Conservation (phyloP, 768 basidiomycete genomes). For the Rhodotorula paludigena region DNA sequence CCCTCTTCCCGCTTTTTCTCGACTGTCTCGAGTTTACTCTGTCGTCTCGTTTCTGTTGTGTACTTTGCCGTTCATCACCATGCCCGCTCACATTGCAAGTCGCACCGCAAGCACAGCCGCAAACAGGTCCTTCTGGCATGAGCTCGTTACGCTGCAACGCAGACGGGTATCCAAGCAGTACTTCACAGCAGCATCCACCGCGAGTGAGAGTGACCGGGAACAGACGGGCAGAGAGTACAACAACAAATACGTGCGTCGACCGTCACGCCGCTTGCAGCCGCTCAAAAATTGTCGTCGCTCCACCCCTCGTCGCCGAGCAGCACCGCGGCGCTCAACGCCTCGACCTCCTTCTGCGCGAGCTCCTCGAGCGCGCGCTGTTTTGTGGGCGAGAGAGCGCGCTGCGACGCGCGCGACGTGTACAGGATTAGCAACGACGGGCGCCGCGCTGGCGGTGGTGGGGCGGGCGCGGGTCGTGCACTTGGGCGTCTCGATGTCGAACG, state of each 20-base stretch:
- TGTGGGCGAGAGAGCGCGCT: background rate
- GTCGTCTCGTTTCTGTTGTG: too few relatives aligned
- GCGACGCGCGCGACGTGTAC: background rate
- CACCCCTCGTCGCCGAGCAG: background rate
- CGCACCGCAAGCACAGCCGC: too few relatives aligned
- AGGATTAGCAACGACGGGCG: background rate
- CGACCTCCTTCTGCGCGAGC: background rate
- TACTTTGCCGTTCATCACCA: too few relatives aligned
- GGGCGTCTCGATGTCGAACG: slow-evolving; percentile 96
- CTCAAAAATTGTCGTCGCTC: slow-evolving; percentile 6
- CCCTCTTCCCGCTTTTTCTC: too few relatives aligned
- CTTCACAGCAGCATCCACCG: too few relatives aligned
- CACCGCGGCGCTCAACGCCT: background rate
- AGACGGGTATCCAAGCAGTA: too few relatives aligned
- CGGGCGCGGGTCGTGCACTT: too few relatives aligned
- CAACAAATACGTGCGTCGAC: background rate
- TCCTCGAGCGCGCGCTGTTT: background rate
- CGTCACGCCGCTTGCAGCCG: background rate
- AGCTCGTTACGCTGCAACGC: too few relatives aligned
- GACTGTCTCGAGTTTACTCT: too few relatives aligned
- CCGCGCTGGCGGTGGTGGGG: background rate
- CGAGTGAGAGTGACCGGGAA: background rate
- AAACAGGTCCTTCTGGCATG: too few relatives aligned
- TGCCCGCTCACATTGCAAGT: too few relatives aligned
- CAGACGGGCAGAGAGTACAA: background rate